Evolutionary conservation across 1,139 yeast species (phyloP).

Genomic region (Kluyveromyces sp.): DNA sequence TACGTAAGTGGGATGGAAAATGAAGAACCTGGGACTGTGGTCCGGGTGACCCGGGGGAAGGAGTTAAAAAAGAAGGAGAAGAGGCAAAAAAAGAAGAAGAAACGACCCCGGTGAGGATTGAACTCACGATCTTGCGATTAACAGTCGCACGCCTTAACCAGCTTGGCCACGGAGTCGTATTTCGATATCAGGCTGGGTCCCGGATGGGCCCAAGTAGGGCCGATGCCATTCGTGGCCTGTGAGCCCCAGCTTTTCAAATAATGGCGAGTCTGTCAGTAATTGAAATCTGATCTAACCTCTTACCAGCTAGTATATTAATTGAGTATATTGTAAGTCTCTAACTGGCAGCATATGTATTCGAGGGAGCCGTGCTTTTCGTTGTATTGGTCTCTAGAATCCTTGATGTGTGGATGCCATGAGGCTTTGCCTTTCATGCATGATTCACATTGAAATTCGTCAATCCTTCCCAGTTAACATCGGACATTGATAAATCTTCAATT

Average conservation of each 20-base stretch:
- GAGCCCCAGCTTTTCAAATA: not conserved
- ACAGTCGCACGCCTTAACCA: slow-evolving; percentile 17
- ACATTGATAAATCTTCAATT: no score
- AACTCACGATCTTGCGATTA: slow-evolving; percentile 16
- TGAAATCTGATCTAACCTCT: no score
- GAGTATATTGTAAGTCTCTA: no score
- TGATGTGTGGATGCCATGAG: not conserved
- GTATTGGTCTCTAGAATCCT: no score
- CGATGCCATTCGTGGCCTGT: not conserved
- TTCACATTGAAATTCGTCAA: no score
- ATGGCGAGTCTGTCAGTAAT: no score
- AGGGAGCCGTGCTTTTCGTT: no score
- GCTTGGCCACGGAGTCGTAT: slow-evolving; percentile 15
- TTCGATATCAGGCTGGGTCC: not conserved
- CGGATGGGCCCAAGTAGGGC: not conserved
- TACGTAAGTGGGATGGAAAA: not conserved
- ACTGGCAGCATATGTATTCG: no score
- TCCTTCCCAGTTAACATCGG: no score
- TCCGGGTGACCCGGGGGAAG: not conserved
- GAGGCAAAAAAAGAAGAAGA: slow-evolving; percentile 1
- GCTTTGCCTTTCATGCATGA: no score
- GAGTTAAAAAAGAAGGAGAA: not conserved
- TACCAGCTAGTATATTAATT: no score
- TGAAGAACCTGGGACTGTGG: not conserved
- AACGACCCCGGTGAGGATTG: slow-evolving; percentile 15